Evolutionary conservation across 345 rosid genomes (phyloP).

Genomic region (Rhodomyrtus tomentosa): DNA sequence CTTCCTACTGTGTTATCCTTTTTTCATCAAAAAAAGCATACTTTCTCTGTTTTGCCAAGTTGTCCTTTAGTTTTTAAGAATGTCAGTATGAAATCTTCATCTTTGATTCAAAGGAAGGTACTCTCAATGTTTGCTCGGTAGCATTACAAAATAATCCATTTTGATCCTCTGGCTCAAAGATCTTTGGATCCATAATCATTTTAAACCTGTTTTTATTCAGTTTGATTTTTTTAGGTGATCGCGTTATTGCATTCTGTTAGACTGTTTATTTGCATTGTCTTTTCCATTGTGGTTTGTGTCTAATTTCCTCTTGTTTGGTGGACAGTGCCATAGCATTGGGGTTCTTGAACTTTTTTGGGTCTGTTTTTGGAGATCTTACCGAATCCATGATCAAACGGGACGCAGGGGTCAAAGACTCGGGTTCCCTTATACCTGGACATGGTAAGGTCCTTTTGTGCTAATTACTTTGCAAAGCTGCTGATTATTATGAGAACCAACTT

Average conservation of each 20-base stretch:
- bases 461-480: not conserved
- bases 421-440: slow-evolving; percentile 91
- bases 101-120: not conserved
- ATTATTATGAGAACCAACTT: not conserved
- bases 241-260: not conserved
- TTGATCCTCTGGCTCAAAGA: not conserved
- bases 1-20: not conserved
- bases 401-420: slow-evolving; percentile 96
- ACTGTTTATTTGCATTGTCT: not conserved
- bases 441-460: slow-evolving; percentile 26
- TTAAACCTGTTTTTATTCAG: not conserved
- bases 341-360: slow-evolving; percentile 75
- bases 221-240: not conserved
- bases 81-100: not conserved
- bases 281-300: not conserved
- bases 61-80: not conserved
- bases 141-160: not conserved
- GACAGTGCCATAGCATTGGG: slow-evolving; percentile 81
- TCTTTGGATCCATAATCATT: not conserved
- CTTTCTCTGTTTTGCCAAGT: not conserved
- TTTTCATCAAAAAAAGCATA: not conserved
- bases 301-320: not conserved
- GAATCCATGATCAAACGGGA: slow-evolving; percentile 97
- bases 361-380: slow-evolving; percentile 86
- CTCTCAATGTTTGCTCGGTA: not conserved